Evolutionary conservation across 2,329 filamentous ascomycete genomes (phyloP).

Genomic region (Didymella sp.): DNA sequence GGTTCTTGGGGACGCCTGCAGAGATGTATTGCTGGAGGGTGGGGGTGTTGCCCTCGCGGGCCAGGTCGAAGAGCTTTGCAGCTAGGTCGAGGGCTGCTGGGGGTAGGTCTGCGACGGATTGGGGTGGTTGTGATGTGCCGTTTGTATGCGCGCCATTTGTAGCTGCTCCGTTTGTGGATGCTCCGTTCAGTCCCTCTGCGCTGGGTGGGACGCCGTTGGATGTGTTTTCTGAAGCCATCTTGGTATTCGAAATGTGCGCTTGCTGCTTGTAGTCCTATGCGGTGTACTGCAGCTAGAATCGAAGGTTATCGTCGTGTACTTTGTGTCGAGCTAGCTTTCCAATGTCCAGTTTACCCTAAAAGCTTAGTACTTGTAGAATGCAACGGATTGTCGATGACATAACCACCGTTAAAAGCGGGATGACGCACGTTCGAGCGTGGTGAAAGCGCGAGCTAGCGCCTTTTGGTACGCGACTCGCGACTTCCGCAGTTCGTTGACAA

Average conservation of each 20-base stretch:
- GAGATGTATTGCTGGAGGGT: slow-evolving; percentile 69
- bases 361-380: neutral
- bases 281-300: too few species aligned
- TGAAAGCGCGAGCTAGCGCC: slow-evolving; percentile 25
- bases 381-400: slow-evolving; percentile 33
- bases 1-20: slow-evolving; percentile 70
- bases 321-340: neutral
- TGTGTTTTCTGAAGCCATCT: slow-evolving; percentile 28
- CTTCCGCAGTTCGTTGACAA: slow-evolving; percentile 15
- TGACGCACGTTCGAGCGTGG: slow-evolving; percentile 23
- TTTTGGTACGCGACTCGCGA: slow-evolving; percentile 28
- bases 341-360: neutral
- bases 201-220: slow-evolving; percentile 21
- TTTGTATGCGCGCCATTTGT: neutral
- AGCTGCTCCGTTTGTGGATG: neutral
- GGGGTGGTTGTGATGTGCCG: slow-evolving; percentile 9
- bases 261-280: too few species aligned
- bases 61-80: slow-evolving; percentile 70
- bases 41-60: slow-evolving; percentile 64
- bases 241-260: neutral
- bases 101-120: slow-evolving; percentile 54
- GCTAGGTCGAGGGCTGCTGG: slow-evolving; percentile 72
- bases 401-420: slow-evolving; percentile 26
- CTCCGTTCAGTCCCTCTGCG: slow-evolving; percentile 1
- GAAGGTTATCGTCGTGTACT: too few species aligned